Conservation (phyloP, 2,329 filamentous ascomycete genomes). For the Paracoccidioides lutzii region DNA sequence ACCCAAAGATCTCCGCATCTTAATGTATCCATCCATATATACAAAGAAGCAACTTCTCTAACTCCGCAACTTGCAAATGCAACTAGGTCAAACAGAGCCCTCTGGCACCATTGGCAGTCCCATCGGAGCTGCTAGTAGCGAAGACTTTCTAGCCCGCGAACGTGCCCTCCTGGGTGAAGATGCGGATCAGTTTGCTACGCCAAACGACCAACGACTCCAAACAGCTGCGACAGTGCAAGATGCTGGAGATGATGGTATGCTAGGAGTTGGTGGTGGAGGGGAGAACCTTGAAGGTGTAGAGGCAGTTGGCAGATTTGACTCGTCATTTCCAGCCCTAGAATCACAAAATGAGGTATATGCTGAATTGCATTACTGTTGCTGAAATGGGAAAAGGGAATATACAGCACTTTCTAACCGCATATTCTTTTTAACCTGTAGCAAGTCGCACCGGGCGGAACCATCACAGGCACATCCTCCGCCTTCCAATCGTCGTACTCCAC, state of each 20-base stretch:
- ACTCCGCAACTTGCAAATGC: not conserved
- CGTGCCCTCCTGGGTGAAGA: conserved; percentile 84
- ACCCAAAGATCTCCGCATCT: too few species aligned
- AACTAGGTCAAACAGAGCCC: conserved; percentile 11
- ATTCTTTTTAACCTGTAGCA: conserved; percentile 34
- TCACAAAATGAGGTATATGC: conserved; percentile 56
- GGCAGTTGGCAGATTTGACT: conserved; percentile 58
- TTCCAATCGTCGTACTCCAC: conserved; percentile 41
- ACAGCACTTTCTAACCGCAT: not conserved
- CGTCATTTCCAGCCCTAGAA: conserved; percentile 77
- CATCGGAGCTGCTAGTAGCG: conserved; percentile 40
- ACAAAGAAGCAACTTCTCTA: not conserved
- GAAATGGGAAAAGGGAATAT: not conserved
- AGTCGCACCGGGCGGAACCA: conserved; percentile 62
- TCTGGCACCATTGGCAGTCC: conserved; percentile 15
- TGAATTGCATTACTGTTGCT: not conserved
- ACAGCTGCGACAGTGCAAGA: conserved; percentile 49
- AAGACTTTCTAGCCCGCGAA: conserved; percentile 86
- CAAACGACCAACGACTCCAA: conserved; percentile 44
- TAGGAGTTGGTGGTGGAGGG: conserved; percentile 44
- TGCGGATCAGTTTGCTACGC: conserved; percentile 74
- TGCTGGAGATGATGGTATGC: conserved; percentile 56
- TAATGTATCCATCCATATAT: not conserved
- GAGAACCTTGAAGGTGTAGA: conserved; percentile 25
- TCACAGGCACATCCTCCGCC: conserved; percentile 56